Conservation (phyloP, 768 basidiomycete genomes). For the Pleurotus giganteus region DNA sequence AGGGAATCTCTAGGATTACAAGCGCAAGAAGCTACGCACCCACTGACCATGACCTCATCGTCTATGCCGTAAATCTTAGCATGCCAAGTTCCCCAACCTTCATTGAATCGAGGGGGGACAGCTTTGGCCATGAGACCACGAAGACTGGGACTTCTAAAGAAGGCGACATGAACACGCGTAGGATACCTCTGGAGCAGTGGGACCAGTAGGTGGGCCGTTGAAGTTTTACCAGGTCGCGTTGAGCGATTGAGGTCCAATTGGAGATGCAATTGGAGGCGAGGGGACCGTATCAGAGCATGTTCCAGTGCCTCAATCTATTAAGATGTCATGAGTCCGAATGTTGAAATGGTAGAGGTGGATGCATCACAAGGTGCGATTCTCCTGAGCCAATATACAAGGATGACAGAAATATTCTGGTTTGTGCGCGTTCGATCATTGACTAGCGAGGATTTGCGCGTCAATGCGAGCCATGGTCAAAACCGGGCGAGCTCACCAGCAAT, state of each 20-base stretch:
- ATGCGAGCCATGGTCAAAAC: background rate
- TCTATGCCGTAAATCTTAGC: slow-evolving; percentile 94
- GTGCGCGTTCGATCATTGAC: slow-evolving; percentile 79
- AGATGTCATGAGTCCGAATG: slow-evolving; percentile 18
- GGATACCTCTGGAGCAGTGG: slow-evolving; percentile 76
- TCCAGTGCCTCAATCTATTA: slow-evolving; percentile 71
- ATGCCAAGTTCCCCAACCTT: slow-evolving; percentile 99
- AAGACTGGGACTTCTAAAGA: slow-evolving; percentile 88
- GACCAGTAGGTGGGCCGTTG: slow-evolving; percentile 65
- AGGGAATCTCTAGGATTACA: too few relatives aligned
- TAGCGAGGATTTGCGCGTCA: slow-evolving; percentile 25
- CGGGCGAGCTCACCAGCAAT: slow-evolving; percentile 46
- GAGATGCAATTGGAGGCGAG: slow-evolving; percentile 63
- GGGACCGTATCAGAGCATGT: slow-evolving; percentile 54
- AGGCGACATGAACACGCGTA: slow-evolving; percentile 66
- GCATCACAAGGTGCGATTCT: slow-evolving; percentile 75
- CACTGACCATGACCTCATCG: slow-evolving; percentile 88
- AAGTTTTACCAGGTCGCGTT: slow-evolving; percentile 68
- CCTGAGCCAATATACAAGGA: slow-evolving; percentile 84
- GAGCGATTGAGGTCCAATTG: slow-evolving; percentile 81
- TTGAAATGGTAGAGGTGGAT: background rate
- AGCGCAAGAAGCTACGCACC: slow-evolving; percentile 51
- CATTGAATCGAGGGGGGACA: slow-evolving; percentile 92
- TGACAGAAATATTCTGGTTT: slow-evolving; percentile 81
- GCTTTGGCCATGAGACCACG: slow-evolving; percentile 69